A percentile compares a stretch with the other conserved stretches of the same genome.
These are phyloP conservation scores for Candida nemodendra DNA, from an alignment of 805 yeast species.

Conservation along the genomic window DNA sequence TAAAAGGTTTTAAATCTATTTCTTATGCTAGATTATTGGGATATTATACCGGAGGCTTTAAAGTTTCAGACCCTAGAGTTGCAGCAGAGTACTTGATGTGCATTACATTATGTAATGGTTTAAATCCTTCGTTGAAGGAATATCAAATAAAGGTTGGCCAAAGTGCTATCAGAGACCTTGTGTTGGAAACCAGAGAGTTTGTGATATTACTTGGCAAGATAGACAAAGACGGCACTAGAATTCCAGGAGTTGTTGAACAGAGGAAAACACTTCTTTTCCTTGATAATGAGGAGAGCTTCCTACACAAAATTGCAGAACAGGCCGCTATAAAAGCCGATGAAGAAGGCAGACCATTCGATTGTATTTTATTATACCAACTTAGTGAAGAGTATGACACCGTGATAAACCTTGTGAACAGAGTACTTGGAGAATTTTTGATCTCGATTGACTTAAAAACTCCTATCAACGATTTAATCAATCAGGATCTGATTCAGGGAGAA, in stretches of 20 bases:
- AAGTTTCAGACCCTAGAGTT: conserved; percentile 80
- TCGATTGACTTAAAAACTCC: conserved; percentile 50
- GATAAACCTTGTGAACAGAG: conserved; percentile 65
- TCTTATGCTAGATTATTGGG: conserved; percentile 69
- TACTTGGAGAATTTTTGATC: conserved; percentile 75
- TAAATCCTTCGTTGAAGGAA: conserved; percentile 24
- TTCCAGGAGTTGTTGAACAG: conserved; percentile 81
- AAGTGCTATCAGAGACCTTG: conserved; percentile 79
- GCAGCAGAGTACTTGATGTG: conserved; percentile 87
- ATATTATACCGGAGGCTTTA: conserved; percentile 77
- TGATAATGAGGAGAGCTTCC: conserved; percentile 55
- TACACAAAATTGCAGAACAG: conserved; percentile 71
- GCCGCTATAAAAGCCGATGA: conserved; percentile 88
- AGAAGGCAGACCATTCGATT: conserved; percentile 85
- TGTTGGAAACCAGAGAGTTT: conserved; percentile 84
- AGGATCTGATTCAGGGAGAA: conserved; percentile 36
- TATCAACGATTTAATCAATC: conserved; percentile 19
- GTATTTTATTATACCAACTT: conserved; percentile 80
- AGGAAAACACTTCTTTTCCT: conserved; percentile 66
- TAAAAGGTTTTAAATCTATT: conserved; percentile 28
- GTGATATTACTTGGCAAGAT: conserved; percentile 80
- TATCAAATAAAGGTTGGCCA: conserved; percentile 60
- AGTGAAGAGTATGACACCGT: conserved; percentile 87
- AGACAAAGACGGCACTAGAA: conserved; percentile 68
- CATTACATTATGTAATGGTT: conserved; percentile 55